A percentile compares a stretch with the other conserved stretches of the same genome.
Conservation (phyloP, 768 basidiomycete species). For the Naematelia encephala region DNA sequence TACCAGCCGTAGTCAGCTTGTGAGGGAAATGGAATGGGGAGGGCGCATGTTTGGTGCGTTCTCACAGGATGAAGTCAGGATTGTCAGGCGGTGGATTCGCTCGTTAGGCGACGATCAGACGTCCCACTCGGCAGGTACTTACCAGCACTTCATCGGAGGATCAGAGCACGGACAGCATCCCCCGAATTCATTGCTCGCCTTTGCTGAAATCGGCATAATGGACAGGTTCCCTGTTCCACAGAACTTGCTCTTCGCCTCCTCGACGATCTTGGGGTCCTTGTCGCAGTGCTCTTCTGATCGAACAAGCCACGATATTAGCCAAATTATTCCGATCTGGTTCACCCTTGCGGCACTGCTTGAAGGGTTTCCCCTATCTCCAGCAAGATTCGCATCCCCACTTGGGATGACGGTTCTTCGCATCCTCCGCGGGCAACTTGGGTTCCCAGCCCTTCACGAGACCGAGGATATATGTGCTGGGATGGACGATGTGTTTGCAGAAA, state of each 20-base stretch:
- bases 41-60: conserved; percentile 48
- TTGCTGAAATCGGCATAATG: not conserved
- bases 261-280: not conserved
- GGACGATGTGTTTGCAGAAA: conserved; percentile 19
- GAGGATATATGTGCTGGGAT: conserved; percentile 39
- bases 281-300: not conserved
- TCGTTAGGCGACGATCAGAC: not conserved
- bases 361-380: conserved; percentile 34
- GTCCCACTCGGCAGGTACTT: not conserved
- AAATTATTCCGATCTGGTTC: conserved; percentile 26
- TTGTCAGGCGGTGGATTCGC: conserved; percentile 33
- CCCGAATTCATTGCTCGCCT: not conserved
- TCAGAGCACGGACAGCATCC: not conserved
- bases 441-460: conserved; percentile 25
- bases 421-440: conserved; percentile 32
- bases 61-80: conserved; percentile 24
- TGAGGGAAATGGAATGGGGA: conserved; percentile 42
- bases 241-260: not conserved
- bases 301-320: not conserved
- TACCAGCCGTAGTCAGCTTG: conserved; percentile 23
- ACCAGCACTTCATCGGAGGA: not conserved
- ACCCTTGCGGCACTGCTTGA: conserved; percentile 34
- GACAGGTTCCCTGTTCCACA: not conserved
- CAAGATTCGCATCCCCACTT: conserved; percentile 32
- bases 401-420: conserved; percentile 31